Conservation (phyloP, 805 yeast species). For the Zygotorulaspora sp. region DNA sequence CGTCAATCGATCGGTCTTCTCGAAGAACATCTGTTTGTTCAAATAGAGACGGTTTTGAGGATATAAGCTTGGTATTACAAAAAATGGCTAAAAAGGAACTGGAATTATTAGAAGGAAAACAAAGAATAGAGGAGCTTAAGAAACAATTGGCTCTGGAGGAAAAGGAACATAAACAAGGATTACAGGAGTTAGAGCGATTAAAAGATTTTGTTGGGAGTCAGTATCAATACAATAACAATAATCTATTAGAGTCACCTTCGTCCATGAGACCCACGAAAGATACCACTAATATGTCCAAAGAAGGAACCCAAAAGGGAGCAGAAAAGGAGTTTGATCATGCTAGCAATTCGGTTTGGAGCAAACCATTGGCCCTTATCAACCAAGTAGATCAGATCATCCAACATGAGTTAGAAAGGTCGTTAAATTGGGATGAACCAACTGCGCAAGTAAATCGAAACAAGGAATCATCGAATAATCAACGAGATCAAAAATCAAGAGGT, state of each 20-base stretch:
- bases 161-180: slow-evolving; percentile 42
- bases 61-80: slow-evolving; percentile 52
- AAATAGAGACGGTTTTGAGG: slow-evolving; percentile 24
- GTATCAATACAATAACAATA: slow-evolving; percentile 2
- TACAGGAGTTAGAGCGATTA: slow-evolving; percentile 33
- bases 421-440: slow-evolving; percentile 31
- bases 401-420: slow-evolving; percentile 56
- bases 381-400: slow-evolving; percentile 65
- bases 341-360: slow-evolving; percentile 40
- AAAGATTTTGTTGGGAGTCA: slow-evolving; percentile 30
- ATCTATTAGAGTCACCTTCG: neutral
- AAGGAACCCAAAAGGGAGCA: neutral
- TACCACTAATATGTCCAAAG: neutral
- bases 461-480: slow-evolving; percentile 7
- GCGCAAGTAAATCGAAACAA: slow-evolving; percentile 1
- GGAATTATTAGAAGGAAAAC: slow-evolving; percentile 60
- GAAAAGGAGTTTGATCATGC: slow-evolving; percentile 5
- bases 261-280: neutral
- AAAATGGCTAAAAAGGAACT: slow-evolving; percentile 64
- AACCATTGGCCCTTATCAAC: slow-evolving; percentile 57
- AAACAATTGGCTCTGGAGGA: slow-evolving; percentile 46
- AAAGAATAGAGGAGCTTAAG: slow-evolving; percentile 47
- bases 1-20: neutral
- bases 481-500: neutral
- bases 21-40: neutral